Conservation (phyloP, 345 rosid genomes). For the Iberis pinnata region DNA sequence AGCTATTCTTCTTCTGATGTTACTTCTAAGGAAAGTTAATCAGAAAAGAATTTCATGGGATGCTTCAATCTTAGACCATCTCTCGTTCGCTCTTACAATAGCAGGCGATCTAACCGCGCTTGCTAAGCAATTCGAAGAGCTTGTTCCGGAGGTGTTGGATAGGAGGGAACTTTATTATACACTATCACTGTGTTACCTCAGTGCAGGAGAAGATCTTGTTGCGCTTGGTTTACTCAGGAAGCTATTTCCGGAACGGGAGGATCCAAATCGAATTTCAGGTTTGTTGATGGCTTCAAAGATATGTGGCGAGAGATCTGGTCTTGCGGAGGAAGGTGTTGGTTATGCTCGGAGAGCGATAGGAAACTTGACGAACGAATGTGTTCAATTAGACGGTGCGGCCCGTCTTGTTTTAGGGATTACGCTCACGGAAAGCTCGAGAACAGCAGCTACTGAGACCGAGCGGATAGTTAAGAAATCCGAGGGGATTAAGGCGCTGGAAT, state of each 20-base stretch:
- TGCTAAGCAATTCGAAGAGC: conserved; percentile 56
- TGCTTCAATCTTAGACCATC: conserved; percentile 71
- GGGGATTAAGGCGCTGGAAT: conserved; percentile 53
- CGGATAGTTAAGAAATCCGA: conserved; percentile 41
- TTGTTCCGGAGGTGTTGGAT: conserved; percentile 52
- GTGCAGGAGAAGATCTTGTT: conserved; percentile 57
- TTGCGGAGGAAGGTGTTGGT: conserved; percentile 54
- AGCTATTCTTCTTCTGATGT: conserved; percentile 71
- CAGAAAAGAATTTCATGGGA: conserved; percentile 63
- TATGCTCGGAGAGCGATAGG: conserved; percentile 52
- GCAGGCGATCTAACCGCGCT: conserved; percentile 51
- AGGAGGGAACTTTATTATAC: conserved; percentile 45
- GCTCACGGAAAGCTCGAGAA: conserved; percentile 49
- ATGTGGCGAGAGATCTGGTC: conserved; percentile 41
- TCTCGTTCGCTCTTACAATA: conserved; percentile 59
- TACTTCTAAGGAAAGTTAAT: conserved; percentile 55
- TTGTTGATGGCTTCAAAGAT: conserved; percentile 64
- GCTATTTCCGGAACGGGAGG: conserved; percentile 40
- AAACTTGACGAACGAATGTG: conserved; percentile 38
- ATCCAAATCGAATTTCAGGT: conserved; percentile 46
- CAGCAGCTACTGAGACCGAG: conserved; percentile 41
- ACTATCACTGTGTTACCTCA: conserved; percentile 60
- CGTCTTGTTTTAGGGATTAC: conserved; percentile 49
- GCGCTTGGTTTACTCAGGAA: conserved; percentile 63
- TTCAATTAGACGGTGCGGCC: conserved; percentile 41